These are phyloP conservation scores for Xylariaceae sp. DNA, from an alignment of 2,329 filamentous ascomycete species.

Conservation along the genomic window DNA sequence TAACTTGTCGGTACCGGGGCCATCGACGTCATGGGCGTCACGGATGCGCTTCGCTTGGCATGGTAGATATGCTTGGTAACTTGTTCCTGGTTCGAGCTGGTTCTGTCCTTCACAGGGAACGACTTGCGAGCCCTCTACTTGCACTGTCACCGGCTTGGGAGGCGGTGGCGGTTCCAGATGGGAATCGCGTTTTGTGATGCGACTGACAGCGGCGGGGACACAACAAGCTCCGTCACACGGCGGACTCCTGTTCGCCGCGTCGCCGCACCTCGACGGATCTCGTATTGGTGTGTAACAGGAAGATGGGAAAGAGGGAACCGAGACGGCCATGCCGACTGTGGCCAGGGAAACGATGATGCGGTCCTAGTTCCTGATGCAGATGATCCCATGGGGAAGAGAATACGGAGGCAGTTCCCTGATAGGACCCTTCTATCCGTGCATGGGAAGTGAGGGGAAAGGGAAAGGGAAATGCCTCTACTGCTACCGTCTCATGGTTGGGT, in stretches of 20 bases:
- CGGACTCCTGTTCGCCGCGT: not conserved
- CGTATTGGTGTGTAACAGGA: conserved; percentile 11
- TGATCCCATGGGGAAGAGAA: not conserved
- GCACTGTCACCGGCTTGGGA: not conserved
- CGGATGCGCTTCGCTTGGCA: conserved; percentile 44
- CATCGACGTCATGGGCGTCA: conserved; percentile 54
- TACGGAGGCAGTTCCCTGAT: conserved; percentile 8
- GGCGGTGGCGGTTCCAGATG: not conserved
- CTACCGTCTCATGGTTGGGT: conserved; percentile 13
- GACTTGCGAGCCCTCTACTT: not conserved
- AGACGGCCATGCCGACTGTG: conserved; percentile 6
- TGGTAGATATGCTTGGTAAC: not conserved
- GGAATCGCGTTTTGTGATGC: not conserved
- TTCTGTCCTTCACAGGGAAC: not conserved
- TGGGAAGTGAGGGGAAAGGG: not conserved
- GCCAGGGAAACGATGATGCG: conserved; percentile 1
- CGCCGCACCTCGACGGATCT: conserved; percentile 5
- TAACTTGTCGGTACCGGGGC: conserved; percentile 45
- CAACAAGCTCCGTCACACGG: not conserved
- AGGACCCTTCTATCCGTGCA: conserved; percentile 11
- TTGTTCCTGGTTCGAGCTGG: not conserved
- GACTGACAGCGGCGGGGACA: not conserved
- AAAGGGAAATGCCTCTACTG: not conserved
- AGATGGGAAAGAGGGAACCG: conserved; percentile 13
- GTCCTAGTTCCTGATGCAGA: not conserved